Evolutionary conservation across 2,329 filamentous ascomycete species (phyloP).

Genomic region (Cercospora zeina): DNA sequence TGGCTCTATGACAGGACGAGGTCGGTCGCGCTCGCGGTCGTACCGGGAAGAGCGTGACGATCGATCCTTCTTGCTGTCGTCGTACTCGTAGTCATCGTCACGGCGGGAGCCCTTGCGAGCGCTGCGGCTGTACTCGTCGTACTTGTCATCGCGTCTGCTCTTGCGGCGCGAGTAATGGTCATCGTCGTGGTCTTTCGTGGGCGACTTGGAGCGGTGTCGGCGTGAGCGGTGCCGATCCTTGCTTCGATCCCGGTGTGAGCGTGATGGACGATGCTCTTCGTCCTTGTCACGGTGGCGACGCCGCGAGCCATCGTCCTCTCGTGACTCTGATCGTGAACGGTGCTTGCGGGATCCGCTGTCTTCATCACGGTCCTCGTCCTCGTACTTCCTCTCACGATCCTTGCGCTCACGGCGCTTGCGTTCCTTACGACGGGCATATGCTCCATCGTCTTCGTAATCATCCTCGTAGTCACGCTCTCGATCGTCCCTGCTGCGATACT

Average conservation of each 20-base stretch:
- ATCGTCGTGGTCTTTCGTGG: slow-evolving; percentile 35
- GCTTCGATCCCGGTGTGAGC: slow-evolving; percentile 50
- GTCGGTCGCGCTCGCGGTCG: slow-evolving; percentile 39
- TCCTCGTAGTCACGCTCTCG: slow-evolving; percentile 52
- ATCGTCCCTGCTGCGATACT: slow-evolving; percentile 52
- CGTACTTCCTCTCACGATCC: slow-evolving; percentile 50
- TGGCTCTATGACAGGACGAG: slow-evolving; percentile 30
- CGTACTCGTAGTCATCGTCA: slow-evolving; percentile 51
- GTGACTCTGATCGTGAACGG: slow-evolving; percentile 66
- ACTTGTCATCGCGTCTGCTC: slow-evolving; percentile 42
- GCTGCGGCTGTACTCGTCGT: slow-evolving; percentile 33
- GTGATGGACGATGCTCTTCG: slow-evolving; percentile 47
- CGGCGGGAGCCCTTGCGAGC: slow-evolving; percentile 48
- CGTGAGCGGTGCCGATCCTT: slow-evolving; percentile 45
- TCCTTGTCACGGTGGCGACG: slow-evolving; percentile 59
- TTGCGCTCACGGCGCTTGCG: slow-evolving; percentile 36
- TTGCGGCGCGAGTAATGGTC: slow-evolving; percentile 39
- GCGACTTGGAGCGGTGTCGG: slow-evolving; percentile 47
- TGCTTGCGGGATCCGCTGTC: slow-evolving; percentile 51
- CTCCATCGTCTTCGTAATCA: slow-evolving; percentile 47
- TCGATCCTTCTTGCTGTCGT: slow-evolving; percentile 50
- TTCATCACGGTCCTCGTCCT: slow-evolving; percentile 45
- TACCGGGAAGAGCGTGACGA: slow-evolving; percentile 40
- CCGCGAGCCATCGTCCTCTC: slow-evolving; percentile 57
- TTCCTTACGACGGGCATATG: slow-evolving; percentile 42